Evolutionary conservation across 139 green algal genomes (phyloP).

Genomic region (Picochlorum sp.): DNA sequence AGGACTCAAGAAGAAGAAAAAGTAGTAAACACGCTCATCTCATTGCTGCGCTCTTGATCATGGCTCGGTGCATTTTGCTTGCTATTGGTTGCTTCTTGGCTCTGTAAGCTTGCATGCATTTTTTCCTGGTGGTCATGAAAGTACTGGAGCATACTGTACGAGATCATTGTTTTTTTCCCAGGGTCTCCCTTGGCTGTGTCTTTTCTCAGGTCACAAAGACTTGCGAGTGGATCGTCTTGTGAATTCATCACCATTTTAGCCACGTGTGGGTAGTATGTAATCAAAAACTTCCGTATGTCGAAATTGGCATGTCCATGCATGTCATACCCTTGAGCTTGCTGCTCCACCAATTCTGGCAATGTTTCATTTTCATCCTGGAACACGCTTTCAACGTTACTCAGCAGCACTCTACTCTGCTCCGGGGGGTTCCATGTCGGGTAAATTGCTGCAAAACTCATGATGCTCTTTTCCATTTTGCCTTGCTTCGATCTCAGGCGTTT

Average conservation of each 20-base stretch:
- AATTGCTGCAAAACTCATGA: slow-evolving; percentile 79
- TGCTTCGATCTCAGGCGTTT: slow-evolving; percentile 44
- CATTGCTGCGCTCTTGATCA: not conserved
- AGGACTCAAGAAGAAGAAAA: slow-evolving; percentile 5
- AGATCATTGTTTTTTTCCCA: not conserved
- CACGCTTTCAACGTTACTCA: not conserved
- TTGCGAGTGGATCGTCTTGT: too few species aligned
- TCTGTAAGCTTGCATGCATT: not conserved
- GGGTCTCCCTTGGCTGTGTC: not conserved
- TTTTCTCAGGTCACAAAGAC: not conserved
- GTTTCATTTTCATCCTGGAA: not conserved
- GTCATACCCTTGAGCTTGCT: too few species aligned
- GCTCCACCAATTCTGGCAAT: not conserved
- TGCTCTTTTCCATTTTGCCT: slow-evolving; percentile 91
- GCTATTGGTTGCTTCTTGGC: not conserved
- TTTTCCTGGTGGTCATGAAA: slow-evolving; percentile 1
- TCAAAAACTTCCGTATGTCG: not conserved
- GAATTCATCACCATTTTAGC: not conserved
- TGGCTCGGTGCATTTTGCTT: not conserved
- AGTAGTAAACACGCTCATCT: not conserved
- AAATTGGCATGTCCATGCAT: not conserved
- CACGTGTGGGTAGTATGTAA: slow-evolving; percentile 2
- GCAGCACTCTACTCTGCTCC: not conserved
- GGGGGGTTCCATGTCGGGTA: slow-evolving; percentile 71
- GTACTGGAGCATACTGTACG: not conserved